These are phyloP conservation scores for Chlorophyllum brunneum DNA, from an alignment of 768 basidiomycete species.

Conservation along the genomic window DNA sequence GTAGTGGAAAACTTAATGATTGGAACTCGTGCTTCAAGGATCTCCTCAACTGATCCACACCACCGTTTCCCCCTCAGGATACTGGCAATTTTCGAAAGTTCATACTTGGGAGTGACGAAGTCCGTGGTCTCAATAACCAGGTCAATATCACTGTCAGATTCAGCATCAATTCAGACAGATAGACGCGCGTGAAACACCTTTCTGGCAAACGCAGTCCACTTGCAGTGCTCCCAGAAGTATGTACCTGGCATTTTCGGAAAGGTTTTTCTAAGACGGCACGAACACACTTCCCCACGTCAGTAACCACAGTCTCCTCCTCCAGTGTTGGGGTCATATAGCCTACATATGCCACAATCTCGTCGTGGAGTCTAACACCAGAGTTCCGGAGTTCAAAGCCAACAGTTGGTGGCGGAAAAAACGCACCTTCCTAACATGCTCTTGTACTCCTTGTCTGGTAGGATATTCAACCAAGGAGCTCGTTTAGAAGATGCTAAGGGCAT, in stretches of 20 bases:
- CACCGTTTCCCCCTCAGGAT: conserved; percentile 41
- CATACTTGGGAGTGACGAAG: conserved; percentile 29
- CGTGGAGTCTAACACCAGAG: conserved; percentile 44
- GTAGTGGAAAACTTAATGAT: conserved; percentile 57
- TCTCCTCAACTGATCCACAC: conserved; percentile 28
- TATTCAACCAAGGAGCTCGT: neutral
- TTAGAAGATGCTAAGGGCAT: too few species aligned
- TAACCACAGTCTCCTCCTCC: conserved; percentile 45
- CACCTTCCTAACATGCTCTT: neutral
- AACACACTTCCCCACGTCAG: conserved; percentile 43
- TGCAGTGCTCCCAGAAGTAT: conserved; percentile 59
- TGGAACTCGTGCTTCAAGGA: conserved; percentile 43
- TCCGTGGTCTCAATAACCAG: conserved; percentile 24
- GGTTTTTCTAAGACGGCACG: conserved; percentile 38
- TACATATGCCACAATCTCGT: conserved; percentile 58
- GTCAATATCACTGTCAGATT: conserved; percentile 21
- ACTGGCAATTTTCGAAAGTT: conserved; percentile 45
- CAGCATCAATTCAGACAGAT: conserved; percentile 46
- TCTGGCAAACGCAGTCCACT: conserved; percentile 58
- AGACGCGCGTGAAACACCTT: conserved; percentile 45
- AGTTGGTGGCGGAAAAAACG: neutral
- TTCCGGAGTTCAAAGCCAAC: neutral
- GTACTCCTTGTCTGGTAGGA: neutral
- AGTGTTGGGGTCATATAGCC: conserved; percentile 50
- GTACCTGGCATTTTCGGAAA: conserved; percentile 43